Percentiles rank a stretch among this genome's conserved stretches.
phyloP scores from a whole-genome alignment of 257 asterid genomes.

The Ligustrum vulgare region DNA sequence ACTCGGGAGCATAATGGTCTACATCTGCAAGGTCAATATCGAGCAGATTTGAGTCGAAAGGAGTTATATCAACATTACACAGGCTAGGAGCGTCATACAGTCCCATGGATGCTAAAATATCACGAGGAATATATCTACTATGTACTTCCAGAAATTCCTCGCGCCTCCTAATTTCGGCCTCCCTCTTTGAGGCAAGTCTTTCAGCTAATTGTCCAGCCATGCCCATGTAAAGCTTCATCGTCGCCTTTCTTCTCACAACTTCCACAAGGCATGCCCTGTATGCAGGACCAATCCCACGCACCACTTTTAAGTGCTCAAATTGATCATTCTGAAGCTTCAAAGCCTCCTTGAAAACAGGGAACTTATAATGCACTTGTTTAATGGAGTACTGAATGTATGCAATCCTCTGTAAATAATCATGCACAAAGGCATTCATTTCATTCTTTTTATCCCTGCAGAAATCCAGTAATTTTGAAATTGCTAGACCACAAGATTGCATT shows the following conservation, averaged over 20 bases:
- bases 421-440: slow-evolving; percentile 82
- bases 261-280: slow-evolving; percentile 96
- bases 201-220: slow-evolving; percentile 97
- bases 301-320: slow-evolving; percentile 81
- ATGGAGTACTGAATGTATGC: slow-evolving; percentile 81
- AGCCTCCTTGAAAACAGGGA: slow-evolving; percentile 92
- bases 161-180: slow-evolving; percentile 72
- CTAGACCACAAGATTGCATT: slow-evolving; percentile 70
- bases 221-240: slow-evolving; percentile 94
- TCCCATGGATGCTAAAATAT: slow-evolving; percentile 83
- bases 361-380: slow-evolving; percentile 73
- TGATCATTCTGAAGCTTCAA: slow-evolving; percentile 81
- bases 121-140: slow-evolving; percentile 75
- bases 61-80: slow-evolving; percentile 80
- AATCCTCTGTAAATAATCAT: slow-evolving; percentile 83
- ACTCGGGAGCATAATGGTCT: slow-evolving; percentile 86
- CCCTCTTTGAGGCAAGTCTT: slow-evolving; percentile 86
- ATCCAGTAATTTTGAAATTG: slow-evolving; percentile 64
- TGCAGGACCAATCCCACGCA: slow-evolving; percentile 89
- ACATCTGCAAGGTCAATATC: slow-evolving; percentile 75
- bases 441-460: slow-evolving; percentile 81
- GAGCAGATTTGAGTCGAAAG: slow-evolving; percentile 75
- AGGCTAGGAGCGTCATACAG: slow-evolving; percentile 75
- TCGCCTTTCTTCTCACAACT: slow-evolving; percentile 83
- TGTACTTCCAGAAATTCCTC: slow-evolving; percentile 78